These are phyloP conservation scores for Trametes cingulata DNA, from an alignment of 768 basidiomycete genomes.

Conservation along the genomic window DNA sequence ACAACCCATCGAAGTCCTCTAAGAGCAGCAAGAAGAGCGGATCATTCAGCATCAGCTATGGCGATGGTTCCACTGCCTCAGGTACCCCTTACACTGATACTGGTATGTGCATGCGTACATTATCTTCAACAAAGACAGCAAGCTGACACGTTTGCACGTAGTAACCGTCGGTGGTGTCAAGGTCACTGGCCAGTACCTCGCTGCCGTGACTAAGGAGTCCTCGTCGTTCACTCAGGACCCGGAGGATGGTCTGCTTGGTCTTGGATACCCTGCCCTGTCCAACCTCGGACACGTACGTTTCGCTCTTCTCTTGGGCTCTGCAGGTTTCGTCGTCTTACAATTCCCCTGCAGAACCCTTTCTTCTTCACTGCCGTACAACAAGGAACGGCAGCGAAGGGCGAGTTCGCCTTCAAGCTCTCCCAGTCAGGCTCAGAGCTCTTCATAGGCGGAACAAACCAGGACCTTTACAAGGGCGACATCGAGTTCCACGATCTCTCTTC, in stretches of 20 bases:
- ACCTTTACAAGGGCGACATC: constrained; percentile 46
- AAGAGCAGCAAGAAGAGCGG: constrained; percentile 15
- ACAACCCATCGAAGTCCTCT: constrained; percentile 18
- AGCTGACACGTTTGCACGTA: too few relatives aligned
- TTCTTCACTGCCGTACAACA: constrained; percentile 46
- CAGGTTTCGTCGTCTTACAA: not conserved
- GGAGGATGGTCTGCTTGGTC: constrained; percentile 45
- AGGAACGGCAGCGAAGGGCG: constrained; percentile 33
- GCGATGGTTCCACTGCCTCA: constrained; percentile 20
- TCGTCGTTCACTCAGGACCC: constrained; percentile 29
- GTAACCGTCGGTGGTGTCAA: constrained; percentile 25
- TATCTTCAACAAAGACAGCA: too few relatives aligned
- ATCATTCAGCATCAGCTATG: constrained; percentile 22
- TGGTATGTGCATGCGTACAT: too few relatives aligned
- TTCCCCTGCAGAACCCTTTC: constrained; percentile 24
- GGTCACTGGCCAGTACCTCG: constrained; percentile 44
- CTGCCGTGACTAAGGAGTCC: constrained; percentile 44
- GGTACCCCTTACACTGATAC: constrained; percentile 20
- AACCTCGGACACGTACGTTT: constrained; percentile 11
- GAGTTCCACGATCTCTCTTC: constrained; percentile 24
- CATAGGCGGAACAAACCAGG: constrained; percentile 53
- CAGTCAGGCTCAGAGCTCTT: constrained; percentile 48
- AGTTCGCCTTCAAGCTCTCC: constrained; percentile 52
- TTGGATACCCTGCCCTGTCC: constrained; percentile 32
- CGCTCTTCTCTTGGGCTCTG: too few relatives aligned